A percentile compares a stretch with the other conserved stretches of the same genome.
These are phyloP conservation scores for Neurospora crassa DNA, from an alignment of 2,329 filamentous ascomycete species.

Conservation along the genomic window DNA sequence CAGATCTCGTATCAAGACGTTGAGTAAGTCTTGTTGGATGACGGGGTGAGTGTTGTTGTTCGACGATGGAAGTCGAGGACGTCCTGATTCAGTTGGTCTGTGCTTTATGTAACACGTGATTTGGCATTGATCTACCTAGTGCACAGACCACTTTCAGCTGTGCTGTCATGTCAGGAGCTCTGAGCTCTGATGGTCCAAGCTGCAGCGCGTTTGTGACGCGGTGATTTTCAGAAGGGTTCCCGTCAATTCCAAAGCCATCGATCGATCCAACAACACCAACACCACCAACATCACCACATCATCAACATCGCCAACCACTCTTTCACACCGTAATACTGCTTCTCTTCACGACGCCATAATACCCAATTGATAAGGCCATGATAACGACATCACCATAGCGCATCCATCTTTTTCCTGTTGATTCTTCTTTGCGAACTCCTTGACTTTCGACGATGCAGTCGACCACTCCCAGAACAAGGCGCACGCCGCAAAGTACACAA, in stretches of 20 bases:
- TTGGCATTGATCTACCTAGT: not conserved
- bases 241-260: too few species aligned
- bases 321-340: not conserved
- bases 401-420: not conserved
- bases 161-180: not conserved
- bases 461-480: conserved; percentile 14
- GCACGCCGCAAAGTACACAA: conserved; percentile 20
- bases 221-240: conserved; percentile 10
- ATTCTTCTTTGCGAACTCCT: not conserved
- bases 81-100: not conserved
- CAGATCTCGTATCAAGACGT: too few species aligned
- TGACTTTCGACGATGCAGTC: conserved; percentile 13
- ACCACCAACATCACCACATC: not conserved
- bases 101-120: not conserved
- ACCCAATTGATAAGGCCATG: not conserved
- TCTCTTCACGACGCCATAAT: not conserved
- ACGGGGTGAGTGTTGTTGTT: not conserved
- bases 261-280: too few species aligned
- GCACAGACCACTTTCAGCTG: not conserved
- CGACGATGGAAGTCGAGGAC: not conserved
- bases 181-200: conserved; percentile 13
- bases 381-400: not conserved
- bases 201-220: conserved; percentile 13
- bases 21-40: not conserved
- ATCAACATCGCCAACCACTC: not conserved